Conservation (phyloP, 805 yeast species). For the Candida tibetensis region DNA sequence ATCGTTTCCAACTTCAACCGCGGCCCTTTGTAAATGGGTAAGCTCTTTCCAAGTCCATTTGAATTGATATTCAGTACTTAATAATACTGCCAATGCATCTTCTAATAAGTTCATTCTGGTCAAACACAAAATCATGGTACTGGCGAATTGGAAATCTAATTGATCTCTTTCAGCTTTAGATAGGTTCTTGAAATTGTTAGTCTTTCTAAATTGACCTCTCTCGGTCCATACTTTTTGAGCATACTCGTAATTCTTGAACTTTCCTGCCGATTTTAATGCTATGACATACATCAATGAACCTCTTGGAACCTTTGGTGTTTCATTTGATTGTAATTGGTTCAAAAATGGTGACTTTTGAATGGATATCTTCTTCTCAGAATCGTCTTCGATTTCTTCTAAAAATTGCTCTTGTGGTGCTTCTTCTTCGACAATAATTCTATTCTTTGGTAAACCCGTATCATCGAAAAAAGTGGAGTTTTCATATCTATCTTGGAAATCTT, state of each 20-base stretch:
- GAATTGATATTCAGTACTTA: constrained; percentile 66
- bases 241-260: constrained; percentile 50
- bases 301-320: constrained; percentile 17
- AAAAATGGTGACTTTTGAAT: constrained; percentile 21
- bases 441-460: constrained; percentile 18
- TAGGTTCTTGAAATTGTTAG: constrained; percentile 45
- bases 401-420: constrained; percentile 5
- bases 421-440: constrained; percentile 1
- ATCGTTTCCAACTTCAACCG: constrained; percentile 31
- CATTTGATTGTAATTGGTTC: constrained; percentile 3
- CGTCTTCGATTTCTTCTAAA: constrained; percentile 3
- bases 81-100: constrained; percentile 69
- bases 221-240: constrained; percentile 74
- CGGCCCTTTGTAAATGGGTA: constrained; percentile 26
- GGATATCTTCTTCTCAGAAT: neutral
- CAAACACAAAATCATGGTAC: constrained; percentile 61
- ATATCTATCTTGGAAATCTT: constrained; percentile 35
- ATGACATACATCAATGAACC: constrained; percentile 52
- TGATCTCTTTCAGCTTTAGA: constrained; percentile 35
- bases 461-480: constrained; percentile 29
- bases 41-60: constrained; percentile 58
- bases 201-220: constrained; percentile 69
- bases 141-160: constrained; percentile 68
- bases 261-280: constrained; percentile 64
- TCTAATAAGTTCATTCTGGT: constrained; percentile 52